These are phyloP conservation scores for Ensete glaucum DNA, from an alignment of 176 grass and related monocot species.

Conservation along the genomic window DNA sequence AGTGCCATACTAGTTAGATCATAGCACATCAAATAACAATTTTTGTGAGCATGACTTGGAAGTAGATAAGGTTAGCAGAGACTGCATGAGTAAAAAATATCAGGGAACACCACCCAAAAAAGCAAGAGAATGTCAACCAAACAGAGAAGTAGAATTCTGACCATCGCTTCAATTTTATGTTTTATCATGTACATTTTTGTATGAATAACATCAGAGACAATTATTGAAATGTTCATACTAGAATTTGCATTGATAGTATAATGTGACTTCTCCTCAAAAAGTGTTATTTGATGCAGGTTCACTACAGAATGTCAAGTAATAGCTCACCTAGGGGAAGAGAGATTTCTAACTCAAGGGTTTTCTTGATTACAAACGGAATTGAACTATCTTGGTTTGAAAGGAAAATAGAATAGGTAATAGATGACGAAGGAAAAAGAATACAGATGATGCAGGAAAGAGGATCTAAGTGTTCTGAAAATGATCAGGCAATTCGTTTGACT, in stretches of 20 bases:
- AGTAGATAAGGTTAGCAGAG: too few species aligned
- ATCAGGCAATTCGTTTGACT: neutral
- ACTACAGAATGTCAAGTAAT: too few species aligned
- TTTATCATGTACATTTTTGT: neutral
- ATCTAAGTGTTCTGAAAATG: neutral
- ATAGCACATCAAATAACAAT: neutral
- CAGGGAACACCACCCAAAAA: too few species aligned
- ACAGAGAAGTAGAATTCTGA: neutral
- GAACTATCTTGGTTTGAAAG: neutral
- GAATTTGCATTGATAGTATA: neutral
- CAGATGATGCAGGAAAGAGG: neutral
- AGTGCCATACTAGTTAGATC: constrained; percentile 21
- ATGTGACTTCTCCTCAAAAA: too few species aligned
- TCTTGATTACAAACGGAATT: neutral
- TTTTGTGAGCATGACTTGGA: neutral
- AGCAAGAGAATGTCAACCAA: neutral
- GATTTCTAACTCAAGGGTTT: neutral
- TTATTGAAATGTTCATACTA: neutral
- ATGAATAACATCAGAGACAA: neutral
- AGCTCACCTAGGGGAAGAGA: too few species aligned
- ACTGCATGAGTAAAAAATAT: too few species aligned
- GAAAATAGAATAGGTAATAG: neutral
- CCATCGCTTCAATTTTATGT: neutral
- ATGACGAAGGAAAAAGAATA: neutral
- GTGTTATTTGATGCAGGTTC: too few species aligned